phyloP scores from a whole-genome alignment of 2,329 filamentous ascomycete genomes.

The Ceratocystis alfenasii region DNA sequence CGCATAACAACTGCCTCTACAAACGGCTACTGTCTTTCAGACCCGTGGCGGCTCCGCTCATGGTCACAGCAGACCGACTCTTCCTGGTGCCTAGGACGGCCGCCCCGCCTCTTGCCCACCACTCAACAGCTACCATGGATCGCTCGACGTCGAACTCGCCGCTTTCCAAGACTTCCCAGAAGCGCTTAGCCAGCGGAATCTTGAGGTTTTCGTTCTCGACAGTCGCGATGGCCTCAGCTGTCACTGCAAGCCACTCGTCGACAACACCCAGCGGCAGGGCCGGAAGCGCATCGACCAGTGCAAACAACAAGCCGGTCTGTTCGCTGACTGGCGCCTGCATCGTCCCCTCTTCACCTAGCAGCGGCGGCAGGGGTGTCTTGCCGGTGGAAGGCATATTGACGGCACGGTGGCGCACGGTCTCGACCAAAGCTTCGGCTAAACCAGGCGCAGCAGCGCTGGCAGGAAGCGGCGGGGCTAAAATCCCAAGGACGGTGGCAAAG shows the following conservation, averaged over 20 bases:
- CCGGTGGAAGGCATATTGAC: constrained; percentile 40
- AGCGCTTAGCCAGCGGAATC: constrained; percentile 53
- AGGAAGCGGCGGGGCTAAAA: constrained; percentile 67
- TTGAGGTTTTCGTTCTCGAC: constrained; percentile 52
- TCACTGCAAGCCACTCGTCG: constrained; percentile 68
- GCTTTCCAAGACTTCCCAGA: constrained; percentile 67
- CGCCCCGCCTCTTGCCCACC: constrained; percentile 58
- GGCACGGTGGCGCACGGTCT: constrained; percentile 60
- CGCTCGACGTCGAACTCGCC: constrained; percentile 85
- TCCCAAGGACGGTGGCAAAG: constrained; percentile 72
- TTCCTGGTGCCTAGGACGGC: constrained; percentile 33
- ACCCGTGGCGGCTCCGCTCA: constrained; percentile 39
- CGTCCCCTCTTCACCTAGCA: constrained; percentile 25
- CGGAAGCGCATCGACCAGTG: constrained; percentile 67
- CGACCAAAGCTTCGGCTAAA: constrained; percentile 67
- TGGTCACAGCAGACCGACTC: constrained; percentile 30
- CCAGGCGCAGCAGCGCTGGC: constrained; percentile 61
- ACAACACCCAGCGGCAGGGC: constrained; percentile 57
- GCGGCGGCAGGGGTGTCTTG: constrained; percentile 31
- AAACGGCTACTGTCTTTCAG: constrained; percentile 19
- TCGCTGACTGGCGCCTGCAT: constrained; percentile 46
- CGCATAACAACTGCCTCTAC: not conserved
- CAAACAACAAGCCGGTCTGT: constrained; percentile 63
- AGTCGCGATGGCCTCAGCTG: constrained; percentile 53
- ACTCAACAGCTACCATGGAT: constrained; percentile 64